These are phyloP conservation scores for Mucor circinelloides DNA, from an alignment of 371 early-diverging fungal genomes.

Conservation along the genomic window DNA sequence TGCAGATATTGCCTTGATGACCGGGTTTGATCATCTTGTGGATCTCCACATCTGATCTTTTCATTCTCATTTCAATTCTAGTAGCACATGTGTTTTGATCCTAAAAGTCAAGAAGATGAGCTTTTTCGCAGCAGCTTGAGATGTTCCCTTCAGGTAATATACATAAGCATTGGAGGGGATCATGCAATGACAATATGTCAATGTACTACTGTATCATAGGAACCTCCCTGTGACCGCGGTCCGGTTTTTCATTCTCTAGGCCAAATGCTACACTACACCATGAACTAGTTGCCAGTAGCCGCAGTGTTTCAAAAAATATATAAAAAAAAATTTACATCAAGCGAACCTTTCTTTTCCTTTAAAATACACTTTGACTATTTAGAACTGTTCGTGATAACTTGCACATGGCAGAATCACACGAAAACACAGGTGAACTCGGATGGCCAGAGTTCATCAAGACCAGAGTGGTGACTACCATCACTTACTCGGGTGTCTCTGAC, in stretches of 20 bases:
- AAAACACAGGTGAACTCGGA: conserved; percentile 49
- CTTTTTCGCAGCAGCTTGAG: too few relatives aligned
- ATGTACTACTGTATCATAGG: too few relatives aligned
- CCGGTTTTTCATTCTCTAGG: neutral
- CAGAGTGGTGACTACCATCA: conserved; percentile 52
- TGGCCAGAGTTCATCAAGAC: conserved; percentile 64
- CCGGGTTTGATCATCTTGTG: too few relatives aligned
- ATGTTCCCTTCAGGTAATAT: too few relatives aligned
- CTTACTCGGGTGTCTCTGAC: conserved; percentile 52
- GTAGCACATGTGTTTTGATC: too few relatives aligned
- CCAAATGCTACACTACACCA: neutral
- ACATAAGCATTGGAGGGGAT: too few relatives aligned
- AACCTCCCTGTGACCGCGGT: neutral
- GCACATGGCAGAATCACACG: conserved; percentile 38
- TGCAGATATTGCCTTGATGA: too few relatives aligned
- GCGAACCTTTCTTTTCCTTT: conserved; percentile 1
- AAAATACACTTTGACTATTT: neutral
- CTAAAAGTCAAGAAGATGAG: too few relatives aligned
- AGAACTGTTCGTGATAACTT: neutral
- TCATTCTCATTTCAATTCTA: too few relatives aligned
- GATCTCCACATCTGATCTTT: too few relatives aligned
- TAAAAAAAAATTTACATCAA: neutral
- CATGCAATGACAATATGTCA: too few relatives aligned
- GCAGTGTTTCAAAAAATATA: neutral
- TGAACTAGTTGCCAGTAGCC: neutral